Evolutionary conservation across 306 rosid genomes (phyloP).

Genomic region (Castanea crenata): DNA sequence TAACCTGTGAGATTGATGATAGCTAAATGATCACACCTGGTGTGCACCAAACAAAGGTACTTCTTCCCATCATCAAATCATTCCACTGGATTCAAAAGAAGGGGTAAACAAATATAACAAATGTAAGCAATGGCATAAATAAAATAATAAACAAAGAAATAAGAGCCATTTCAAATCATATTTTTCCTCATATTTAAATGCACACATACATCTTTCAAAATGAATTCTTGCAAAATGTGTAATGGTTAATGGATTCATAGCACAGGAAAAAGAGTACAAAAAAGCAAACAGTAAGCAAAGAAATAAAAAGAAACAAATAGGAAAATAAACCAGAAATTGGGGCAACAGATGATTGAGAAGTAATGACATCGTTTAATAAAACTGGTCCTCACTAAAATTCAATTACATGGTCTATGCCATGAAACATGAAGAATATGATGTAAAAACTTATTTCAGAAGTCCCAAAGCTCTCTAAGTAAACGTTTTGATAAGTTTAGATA

Average conservation of each 20-base stretch:
- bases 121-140: constrained; percentile 35
- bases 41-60: constrained; percentile 36
- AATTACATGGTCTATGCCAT: neutral
- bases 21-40: constrained; percentile 36
- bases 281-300: neutral
- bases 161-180: constrained; percentile 15
- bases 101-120: constrained; percentile 20
- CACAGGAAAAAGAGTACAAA: neutral
- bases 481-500: neutral
- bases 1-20: constrained; percentile 38
- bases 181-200: constrained; percentile 9
- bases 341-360: neutral
- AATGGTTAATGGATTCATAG: neutral
- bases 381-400: constrained; percentile 1
- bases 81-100: constrained; percentile 45
- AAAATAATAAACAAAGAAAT: constrained; percentile 12
- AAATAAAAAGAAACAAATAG: neutral
- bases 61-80: constrained; percentile 30
- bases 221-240: neutral
- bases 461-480: neutral
- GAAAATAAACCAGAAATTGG: constrained; percentile 1
- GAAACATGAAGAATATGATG: neutral
- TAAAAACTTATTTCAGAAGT: constrained; percentile 14
- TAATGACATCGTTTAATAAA: constrained; percentile 5
- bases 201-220: constrained; percentile 12